Conservation (phyloP, 768 basidiomycete species). For the Phanerodontia chrysosporium region DNA sequence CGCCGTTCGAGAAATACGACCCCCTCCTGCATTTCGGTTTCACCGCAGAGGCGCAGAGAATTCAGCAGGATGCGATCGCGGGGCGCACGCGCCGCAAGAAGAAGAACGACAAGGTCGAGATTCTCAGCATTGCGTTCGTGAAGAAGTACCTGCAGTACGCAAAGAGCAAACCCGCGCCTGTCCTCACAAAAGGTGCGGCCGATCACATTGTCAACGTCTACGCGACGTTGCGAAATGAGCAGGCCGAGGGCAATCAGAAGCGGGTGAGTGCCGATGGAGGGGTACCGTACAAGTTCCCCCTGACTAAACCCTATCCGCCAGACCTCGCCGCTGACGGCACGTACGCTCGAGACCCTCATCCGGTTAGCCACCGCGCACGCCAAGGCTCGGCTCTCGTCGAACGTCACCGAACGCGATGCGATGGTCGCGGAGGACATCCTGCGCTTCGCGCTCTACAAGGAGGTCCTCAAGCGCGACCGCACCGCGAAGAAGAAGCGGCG, state of each 20-base stretch:
- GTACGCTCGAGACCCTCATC: slow-evolving; percentile 97
- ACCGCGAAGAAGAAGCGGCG: slow-evolving; percentile 74
- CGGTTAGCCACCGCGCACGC: slow-evolving; percentile 98
- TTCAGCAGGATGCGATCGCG: slow-evolving; percentile 39
- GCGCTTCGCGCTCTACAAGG: slow-evolving; percentile 96
- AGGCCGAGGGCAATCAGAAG: slow-evolving; percentile 84
- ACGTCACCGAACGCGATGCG: slow-evolving; percentile 84
- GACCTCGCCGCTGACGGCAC: slow-evolving; percentile 97
- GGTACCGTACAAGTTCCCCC: background rate
- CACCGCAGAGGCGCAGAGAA: slow-evolving; percentile 33
- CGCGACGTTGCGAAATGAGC: slow-evolving; percentile 87
- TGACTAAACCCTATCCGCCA: slow-evolving; percentile 28
- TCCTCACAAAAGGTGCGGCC: slow-evolving; percentile 87
- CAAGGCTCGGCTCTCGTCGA: slow-evolving; percentile 84
- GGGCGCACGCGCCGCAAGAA: slow-evolving; percentile 46
- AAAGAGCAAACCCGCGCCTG: slow-evolving; percentile 82
- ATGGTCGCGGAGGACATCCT: slow-evolving; percentile 90
- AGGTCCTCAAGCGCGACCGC: slow-evolving; percentile 79
- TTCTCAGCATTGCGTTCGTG: slow-evolving; percentile 89
- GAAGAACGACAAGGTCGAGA: slow-evolving; percentile 62
- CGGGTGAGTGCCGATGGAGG: slow-evolving; percentile 43
- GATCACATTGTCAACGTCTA: slow-evolving; percentile 93
- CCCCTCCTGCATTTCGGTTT: slow-evolving; percentile 90
- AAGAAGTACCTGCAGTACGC: slow-evolving; percentile 99
- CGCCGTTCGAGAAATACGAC: slow-evolving; percentile 95